These are phyloP conservation scores for Zasmidium angulare DNA, from an alignment of 2,329 filamentous ascomycete species.

Conservation along the genomic window DNA sequence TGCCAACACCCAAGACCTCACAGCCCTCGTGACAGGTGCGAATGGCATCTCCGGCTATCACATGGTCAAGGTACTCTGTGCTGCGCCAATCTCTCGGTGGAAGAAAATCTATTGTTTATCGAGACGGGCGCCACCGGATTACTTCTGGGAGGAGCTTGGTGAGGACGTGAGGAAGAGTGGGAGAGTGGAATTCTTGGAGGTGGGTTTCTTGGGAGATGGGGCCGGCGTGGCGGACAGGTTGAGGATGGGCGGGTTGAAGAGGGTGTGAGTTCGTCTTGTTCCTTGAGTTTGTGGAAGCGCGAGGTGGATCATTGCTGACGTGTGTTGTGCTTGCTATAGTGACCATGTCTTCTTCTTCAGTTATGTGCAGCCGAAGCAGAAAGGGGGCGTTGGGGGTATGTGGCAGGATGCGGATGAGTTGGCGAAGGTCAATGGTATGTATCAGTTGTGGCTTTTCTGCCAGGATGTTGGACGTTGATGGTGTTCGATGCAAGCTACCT, in stretches of 20 bases:
- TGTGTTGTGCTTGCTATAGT: too few species aligned
- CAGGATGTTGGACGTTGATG: neutral
- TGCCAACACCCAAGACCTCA: constrained; percentile 41
- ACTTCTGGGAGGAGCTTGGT: constrained; percentile 19
- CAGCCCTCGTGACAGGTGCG: constrained; percentile 52
- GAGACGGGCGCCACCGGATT: constrained; percentile 41
- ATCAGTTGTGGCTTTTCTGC: neutral
- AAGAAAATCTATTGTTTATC: constrained; percentile 52
- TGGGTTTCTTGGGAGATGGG: constrained; percentile 35
- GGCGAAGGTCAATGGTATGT: constrained; percentile 16
- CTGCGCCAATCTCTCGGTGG: constrained; percentile 46
- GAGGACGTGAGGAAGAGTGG: constrained; percentile 6
- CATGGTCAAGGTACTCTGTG: constrained; percentile 48
- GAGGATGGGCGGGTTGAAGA: constrained; percentile 13
- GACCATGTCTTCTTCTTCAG: constrained; percentile 55
- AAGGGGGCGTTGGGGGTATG: constrained; percentile 27
- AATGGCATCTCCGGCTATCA: constrained; percentile 54
- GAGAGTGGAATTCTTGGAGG: constrained; percentile 22
- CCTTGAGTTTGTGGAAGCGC: too few species aligned
- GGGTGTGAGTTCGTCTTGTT: constrained; percentile 1
- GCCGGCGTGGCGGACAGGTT: constrained; percentile 35
- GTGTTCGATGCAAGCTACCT: neutral
- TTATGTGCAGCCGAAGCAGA: constrained; percentile 43
- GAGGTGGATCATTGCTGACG: too few species aligned
- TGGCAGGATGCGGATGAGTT: constrained; percentile 41